Evolutionary conservation across 2,329 filamentous ascomycete species (phyloP).

Genomic region (Tympanopsis confertula): DNA sequence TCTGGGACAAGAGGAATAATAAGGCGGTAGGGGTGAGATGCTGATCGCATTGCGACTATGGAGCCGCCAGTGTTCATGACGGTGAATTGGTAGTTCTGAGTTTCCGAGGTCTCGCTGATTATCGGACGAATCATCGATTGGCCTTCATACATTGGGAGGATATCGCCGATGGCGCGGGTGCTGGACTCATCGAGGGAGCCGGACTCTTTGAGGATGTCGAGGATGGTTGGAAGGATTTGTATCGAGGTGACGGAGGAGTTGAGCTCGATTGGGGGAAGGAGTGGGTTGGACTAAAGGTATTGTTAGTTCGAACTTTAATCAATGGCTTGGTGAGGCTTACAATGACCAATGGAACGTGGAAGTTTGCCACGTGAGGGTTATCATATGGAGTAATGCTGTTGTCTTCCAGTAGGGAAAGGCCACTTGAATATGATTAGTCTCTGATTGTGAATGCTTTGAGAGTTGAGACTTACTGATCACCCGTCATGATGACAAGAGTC

Average conservation of each 20-base stretch:
- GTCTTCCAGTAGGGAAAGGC: background rate
- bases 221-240: conserved; percentile 17
- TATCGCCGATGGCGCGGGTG: conserved; percentile 10
- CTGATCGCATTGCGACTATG: conserved; percentile 16
- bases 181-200: conserved; percentile 11
- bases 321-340: too few species aligned
- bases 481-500: background rate
- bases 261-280: conserved; percentile 15
- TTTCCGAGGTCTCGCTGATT: conserved; percentile 8
- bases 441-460: background rate
- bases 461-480: background rate
- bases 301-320: too few species aligned
- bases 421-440: background rate
- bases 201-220: conserved; percentile 17
- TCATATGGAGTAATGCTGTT: background rate
- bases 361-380: conserved; percentile 15
- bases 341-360: conserved; percentile 18
- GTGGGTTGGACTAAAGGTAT: conserved; percentile 16
- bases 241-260: conserved; percentile 13
- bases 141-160: conserved; percentile 16
- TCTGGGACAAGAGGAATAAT: conserved; percentile 17
- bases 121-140: conserved; percentile 17
- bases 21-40: conserved; percentile 13
- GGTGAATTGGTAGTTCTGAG: conserved; percentile 18
- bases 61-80: conserved; percentile 20